These are phyloP conservation scores for Coniferiporia weirii DNA, from an alignment of 1,284 basidiomycete species.

Conservation along the genomic window DNA sequence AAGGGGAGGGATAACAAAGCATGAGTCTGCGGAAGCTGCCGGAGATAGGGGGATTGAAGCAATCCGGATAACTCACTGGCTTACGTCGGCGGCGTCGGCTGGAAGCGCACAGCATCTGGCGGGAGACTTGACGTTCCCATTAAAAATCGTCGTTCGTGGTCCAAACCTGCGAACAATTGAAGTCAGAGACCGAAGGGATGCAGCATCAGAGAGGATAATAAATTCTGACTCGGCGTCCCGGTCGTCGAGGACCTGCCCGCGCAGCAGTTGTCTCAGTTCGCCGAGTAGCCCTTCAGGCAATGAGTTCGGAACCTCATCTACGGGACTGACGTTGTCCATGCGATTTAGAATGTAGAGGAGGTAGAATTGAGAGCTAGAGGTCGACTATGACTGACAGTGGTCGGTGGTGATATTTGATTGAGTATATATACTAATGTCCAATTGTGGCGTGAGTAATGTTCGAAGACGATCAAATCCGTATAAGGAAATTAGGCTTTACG, in stretches of 20 bases:
- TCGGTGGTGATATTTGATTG: too few species aligned
- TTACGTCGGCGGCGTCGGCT: slow-evolving; percentile 11
- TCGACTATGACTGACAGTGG: too few species aligned
- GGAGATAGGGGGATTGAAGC: neutral
- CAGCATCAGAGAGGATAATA: neutral
- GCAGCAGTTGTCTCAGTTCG: slow-evolving; percentile 1
- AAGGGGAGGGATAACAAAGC: neutral
- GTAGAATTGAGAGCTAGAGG: too few species aligned
- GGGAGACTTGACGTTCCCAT: slow-evolving; percentile 16
- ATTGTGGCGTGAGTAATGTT: neutral
- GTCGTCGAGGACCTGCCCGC: slow-evolving; percentile 6
- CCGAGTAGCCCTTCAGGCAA: slow-evolving; percentile 1
- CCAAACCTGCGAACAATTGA: slow-evolving; percentile 6
- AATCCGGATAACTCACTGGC: slow-evolving; percentile 8
- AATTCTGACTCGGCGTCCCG: slow-evolving; percentile 8
- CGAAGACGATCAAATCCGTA: neutral
- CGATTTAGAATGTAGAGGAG: too few species aligned
- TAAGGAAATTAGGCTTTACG: neutral
- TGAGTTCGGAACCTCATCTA: neutral
- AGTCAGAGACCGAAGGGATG: neutral
- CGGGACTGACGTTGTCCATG: neutral
- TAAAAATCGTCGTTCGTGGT: slow-evolving; percentile 15
- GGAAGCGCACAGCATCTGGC: slow-evolving; percentile 11
- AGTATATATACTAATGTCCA: neutral
- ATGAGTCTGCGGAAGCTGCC: neutral